Conservation (phyloP, 1,139 yeast species). For the Lodderomyces oxycetoniae region DNA sequence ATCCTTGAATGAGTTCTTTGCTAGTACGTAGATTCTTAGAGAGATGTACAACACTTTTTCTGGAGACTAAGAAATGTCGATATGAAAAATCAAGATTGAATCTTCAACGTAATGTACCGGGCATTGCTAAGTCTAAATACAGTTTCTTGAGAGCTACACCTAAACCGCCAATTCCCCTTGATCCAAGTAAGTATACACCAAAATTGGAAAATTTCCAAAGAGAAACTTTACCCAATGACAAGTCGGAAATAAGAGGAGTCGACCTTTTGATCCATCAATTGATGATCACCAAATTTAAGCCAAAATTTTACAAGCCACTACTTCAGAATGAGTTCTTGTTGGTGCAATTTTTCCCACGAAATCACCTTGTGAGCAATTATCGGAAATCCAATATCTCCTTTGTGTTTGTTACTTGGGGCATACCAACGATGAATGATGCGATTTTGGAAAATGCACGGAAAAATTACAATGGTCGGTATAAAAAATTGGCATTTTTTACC, state of each 20-base stretch:
- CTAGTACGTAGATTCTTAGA: not conserved
- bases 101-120: not conserved
- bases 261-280: conserved; percentile 22
- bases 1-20: not conserved
- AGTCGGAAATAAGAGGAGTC: conserved; percentile 38
- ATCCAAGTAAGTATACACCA: too few species aligned
- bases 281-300: conserved; percentile 11
- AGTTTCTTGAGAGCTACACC: not conserved
- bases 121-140: conserved; percentile 2
- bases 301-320: conserved; percentile 21
- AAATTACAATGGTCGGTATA: conserved; percentile 28
- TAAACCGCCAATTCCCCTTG: too few species aligned
- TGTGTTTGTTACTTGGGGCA: conserved; percentile 18
- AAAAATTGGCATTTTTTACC: conserved; percentile 21
- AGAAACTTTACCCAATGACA: conserved; percentile 21
- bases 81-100: not conserved
- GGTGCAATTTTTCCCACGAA: conserved; percentile 26
- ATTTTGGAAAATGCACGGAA: conserved; percentile 20
- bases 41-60: not conserved
- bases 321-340: conserved; percentile 20
- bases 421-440: conserved; percentile 21
- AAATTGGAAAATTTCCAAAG: conserved; percentile 6
- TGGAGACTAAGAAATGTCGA: not conserved
- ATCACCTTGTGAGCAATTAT: conserved; percentile 24
- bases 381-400: conserved; percentile 41